Evolutionary conservation across 768 basidiomycete genomes (phyloP), one percentile per base, ranked within the genome.

Genomic region (Suillus americanus): DNA sequence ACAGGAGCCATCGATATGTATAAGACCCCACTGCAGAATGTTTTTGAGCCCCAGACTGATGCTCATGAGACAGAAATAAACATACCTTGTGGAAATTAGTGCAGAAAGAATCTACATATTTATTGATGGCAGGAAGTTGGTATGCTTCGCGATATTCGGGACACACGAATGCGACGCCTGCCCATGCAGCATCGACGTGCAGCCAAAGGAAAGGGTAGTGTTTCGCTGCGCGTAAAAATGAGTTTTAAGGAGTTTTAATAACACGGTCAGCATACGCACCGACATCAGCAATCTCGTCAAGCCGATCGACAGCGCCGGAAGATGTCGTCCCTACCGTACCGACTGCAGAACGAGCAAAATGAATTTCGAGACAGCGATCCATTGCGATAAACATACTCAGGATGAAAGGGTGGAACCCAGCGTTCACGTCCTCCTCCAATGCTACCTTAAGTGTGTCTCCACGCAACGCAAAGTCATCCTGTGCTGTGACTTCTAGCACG

Each of bases 161-260:
- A 67, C 94, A 92, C 0, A 88, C 82, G 50, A 95, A 81, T 0
- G 88, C 86, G 20, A 93, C 84, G 3, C 96, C 96, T 0, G 92
- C 95, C 96, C 95, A 98, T 0, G 92, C 90, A 0, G 91, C 89
- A 72, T 98, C 96, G 25, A 97, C 82, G 71, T 99, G 95, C 1
- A 97, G 73, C 88, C 91, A 96, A 2, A 95, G 70, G 1, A 84
- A 85, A 0, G 91, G 89, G 66, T 85, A 76, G 0, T 83, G 77
- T 62, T 83, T 79, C 5, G 84, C 93, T 95, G 65, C 2, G 54
- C 33, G 6, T 37, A 35, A n/a, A 13, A 37, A 33, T 53, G 55
- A 30, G 38, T 20, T 10, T 20, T 4, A 14, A 30, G 38, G 16
- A 25, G 8, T 3, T 25, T 5, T 20, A 40, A 54, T 25, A 37